Evolutionary conservation across 495 filamentous ascomycete species (phyloP), one percentile per base, ranked within the genome.

Genomic region (Penicillium waksmanii): DNA sequence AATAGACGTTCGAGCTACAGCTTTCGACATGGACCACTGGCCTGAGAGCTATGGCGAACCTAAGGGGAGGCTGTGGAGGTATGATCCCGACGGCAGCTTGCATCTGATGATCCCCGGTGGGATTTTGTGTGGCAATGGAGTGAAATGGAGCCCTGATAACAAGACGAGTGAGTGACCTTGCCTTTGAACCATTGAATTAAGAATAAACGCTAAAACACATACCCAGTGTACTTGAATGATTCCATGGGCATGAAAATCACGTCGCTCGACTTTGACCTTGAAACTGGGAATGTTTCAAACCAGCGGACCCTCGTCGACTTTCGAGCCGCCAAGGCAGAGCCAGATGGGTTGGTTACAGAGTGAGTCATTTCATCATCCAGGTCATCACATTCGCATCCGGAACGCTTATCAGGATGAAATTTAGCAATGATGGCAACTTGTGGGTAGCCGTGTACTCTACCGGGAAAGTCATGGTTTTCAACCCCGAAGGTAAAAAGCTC

Each of bases 131-230:
- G 68, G 70, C 13, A 75, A 75, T 61, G 68, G 72, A 2, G 53
- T 75, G 19, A 66, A 64, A 46, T 73, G 68, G 68, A 75, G 70
- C 60, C 66, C 63, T 19, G 68, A 75, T 57, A 72, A 72, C 55
- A 67, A 69, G 49, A 72, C 58, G 3, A 65, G 65, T 67, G 38
- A 57, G 51, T 43, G 27, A 15, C 51, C 33, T 36, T 53, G 3
- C 10, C 4, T 23, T 12, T 25, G 25, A 13, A 11, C 25, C 21
- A 2, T 35, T 3, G n/a, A 3, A 7, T 9, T 12, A 1, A 9
- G 19, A 47, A 8, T 27, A 5, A 11, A 21, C 13, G 38, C n/a
- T 18, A 46, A 33, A 11, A 27, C 13, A 9, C 23, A 50, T 61
- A 9, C 19, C 25, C 18, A 66, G 65, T 71, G 56, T 68, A 68